Evolutionary conservation across 768 basidiomycete genomes (phyloP).

Genomic region (Mycena venus): DNA sequence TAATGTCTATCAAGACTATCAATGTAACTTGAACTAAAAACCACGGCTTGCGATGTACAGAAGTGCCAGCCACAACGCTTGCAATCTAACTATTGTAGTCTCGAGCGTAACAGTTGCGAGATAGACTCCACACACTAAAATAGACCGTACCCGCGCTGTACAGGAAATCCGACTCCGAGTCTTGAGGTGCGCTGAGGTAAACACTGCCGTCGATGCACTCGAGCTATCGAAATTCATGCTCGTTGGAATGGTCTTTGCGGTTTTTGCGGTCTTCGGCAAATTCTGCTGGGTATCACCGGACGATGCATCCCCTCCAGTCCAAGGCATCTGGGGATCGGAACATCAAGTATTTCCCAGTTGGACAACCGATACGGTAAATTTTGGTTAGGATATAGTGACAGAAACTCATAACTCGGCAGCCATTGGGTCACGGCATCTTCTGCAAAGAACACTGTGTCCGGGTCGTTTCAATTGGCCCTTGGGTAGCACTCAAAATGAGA

Average conservation of each 20-base stretch:
- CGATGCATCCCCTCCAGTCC: not conserved
- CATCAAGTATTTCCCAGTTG: not conserved
- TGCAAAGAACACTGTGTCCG: not conserved
- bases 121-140: not conserved
- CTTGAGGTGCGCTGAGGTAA: not conserved
- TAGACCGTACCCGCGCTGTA: not conserved
- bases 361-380: not conserved
- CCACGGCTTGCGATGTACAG: not conserved
- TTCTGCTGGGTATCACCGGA: not conserved
- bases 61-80: not conserved
- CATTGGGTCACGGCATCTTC: not conserved
- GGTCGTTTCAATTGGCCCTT: not conserved
- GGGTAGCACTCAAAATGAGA: not conserved
- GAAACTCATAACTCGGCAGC: not conserved
- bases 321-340: not conserved
- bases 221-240: not conserved
- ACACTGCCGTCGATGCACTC: not conserved
- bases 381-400: not conserved
- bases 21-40: not conserved
- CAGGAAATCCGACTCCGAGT: not conserved
- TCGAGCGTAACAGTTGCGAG: not conserved
- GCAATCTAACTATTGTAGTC: not conserved
- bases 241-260: not conserved
- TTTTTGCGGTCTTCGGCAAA: not conserved
- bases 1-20: not conserved